Percentiles rank a stretch among this genome's conserved stretches.
Conservation (phyloP, 208 protist genomes). For the Crithidia fasciculata region DNA sequence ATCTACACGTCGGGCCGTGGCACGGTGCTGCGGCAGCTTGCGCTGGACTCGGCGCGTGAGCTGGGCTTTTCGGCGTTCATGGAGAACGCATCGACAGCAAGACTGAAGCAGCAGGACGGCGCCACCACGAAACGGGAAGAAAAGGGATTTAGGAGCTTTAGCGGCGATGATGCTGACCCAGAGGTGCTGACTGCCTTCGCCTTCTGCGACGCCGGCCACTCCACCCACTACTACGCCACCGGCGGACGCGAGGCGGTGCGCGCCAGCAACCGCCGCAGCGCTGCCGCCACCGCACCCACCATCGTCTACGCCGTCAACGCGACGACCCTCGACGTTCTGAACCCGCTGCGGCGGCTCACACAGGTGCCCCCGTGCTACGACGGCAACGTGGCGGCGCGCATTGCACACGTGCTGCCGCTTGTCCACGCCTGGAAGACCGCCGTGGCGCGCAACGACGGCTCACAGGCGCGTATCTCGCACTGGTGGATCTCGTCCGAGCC, state of each 20-base stretch:
- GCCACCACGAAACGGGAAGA: background rate
- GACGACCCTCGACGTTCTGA: background rate
- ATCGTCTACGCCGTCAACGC: conserved; percentile 15
- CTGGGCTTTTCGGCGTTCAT: no score
- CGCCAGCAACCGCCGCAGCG: conserved; percentile 1
- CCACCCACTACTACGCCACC: background rate
- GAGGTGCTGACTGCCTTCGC: conserved; percentile 18
- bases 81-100: no score
- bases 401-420: conserved; percentile 10
- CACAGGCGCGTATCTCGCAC: conserved; percentile 8
- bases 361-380: background rate
- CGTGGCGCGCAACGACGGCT: conserved; percentile 14
- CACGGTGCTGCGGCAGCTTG: background rate
- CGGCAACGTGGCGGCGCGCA: conserved; percentile 12
- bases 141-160: background rate
- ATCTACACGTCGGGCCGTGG: conserved; percentile 1
- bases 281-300: background rate
- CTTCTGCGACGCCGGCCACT: conserved; percentile 8
- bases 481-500: conserved; percentile 25
- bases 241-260: background rate
- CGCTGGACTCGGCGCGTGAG: no score
- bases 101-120: no score
- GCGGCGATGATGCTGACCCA: background rate
- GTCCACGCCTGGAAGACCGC: conserved; percentile 16
- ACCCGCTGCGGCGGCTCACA: background rate